Percentiles rank a stretch among this genome's conserved stretches.
These are phyloP conservation scores for Dentipellis sp. DNA, from an alignment of 768 basidiomycete genomes.

Conservation along the genomic window DNA sequence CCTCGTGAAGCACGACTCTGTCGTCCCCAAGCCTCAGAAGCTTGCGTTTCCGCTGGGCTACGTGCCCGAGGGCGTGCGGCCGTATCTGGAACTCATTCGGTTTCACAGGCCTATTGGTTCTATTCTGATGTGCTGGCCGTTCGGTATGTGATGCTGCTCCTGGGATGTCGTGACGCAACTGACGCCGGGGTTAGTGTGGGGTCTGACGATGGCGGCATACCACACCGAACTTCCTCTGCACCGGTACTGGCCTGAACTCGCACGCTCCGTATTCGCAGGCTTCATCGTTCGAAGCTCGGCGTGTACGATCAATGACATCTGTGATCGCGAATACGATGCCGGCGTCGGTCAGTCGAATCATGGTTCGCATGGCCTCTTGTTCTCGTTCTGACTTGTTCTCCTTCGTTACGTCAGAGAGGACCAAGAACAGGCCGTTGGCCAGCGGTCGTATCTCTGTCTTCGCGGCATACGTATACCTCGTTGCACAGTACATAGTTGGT, in stretches of 20 bases:
- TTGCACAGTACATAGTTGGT: slow-evolving; percentile 11
- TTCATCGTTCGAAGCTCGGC: slow-evolving; percentile 9
- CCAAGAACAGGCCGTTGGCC: slow-evolving; percentile 11
- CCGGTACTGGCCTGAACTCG: background rate
- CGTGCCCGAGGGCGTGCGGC: slow-evolving; percentile 11
- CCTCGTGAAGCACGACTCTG: background rate
- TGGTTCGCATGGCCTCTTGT: background rate
- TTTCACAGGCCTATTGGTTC: slow-evolving; percentile 1
- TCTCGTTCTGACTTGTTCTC: background rate
- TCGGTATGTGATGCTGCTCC: background rate
- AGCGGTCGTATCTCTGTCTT: slow-evolving; percentile 15
- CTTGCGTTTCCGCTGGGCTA: slow-evolving; percentile 13
- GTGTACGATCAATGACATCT: slow-evolving; percentile 16
- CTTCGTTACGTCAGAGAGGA: background rate
- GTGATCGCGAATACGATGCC: slow-evolving; percentile 19
- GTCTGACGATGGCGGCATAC: slow-evolving; percentile 8
- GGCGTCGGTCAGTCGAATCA: slow-evolving; percentile 19
- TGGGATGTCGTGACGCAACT: no score
- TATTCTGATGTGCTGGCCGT: slow-evolving; percentile 4
- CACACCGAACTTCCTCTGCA: background rate
- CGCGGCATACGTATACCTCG: slow-evolving; percentile 13
- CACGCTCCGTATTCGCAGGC: background rate
- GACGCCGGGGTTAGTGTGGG: slow-evolving; percentile 6
- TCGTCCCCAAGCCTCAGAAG: slow-evolving; percentile 3
- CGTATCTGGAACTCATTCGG: slow-evolving; percentile 13